A percentile compares a stretch with the other conserved stretches of the same genome.
Conservation (phyloP, 1,284 basidiomycete genomes). For the Wolfiporia cocos region DNA sequence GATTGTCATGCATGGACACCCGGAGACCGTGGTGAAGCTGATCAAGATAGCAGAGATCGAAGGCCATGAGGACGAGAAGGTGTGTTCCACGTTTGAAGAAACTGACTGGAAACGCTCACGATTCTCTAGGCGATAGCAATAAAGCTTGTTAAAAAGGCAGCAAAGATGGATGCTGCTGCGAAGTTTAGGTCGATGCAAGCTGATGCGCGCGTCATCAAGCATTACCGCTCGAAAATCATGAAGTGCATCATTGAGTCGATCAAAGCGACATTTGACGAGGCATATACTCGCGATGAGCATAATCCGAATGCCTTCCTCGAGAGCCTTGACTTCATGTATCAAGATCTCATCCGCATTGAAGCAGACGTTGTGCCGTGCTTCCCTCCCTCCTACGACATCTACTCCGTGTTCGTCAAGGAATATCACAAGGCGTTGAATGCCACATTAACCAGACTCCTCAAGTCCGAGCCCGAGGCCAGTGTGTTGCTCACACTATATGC, state of each 20-base stretch:
- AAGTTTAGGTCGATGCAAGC: slow-evolving; percentile 92
- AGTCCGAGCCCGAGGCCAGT: slow-evolving; percentile 80
- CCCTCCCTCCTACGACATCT: slow-evolving; percentile 88
- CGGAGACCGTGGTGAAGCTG: slow-evolving; percentile 84
- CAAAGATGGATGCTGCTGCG: slow-evolving; percentile 82
- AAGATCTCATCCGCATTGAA: slow-evolving; percentile 90
- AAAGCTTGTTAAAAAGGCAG: slow-evolving; percentile 89
- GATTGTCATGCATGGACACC: slow-evolving; percentile 75
- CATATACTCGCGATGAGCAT: slow-evolving; percentile 56
- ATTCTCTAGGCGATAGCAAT: slow-evolving; percentile 77
- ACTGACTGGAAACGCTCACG: too few relatives aligned
- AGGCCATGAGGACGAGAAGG: slow-evolving; percentile 92
- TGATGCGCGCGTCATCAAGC: slow-evolving; percentile 91
- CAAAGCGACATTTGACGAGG: slow-evolving; percentile 66
- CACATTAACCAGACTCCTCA: slow-evolving; percentile 68
- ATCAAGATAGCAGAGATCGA: slow-evolving; percentile 95
- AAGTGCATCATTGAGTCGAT: slow-evolving; percentile 81
- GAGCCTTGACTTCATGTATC: slow-evolving; percentile 86
- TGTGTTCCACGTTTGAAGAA: too few relatives aligned
- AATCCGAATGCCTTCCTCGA: slow-evolving; percentile 76
- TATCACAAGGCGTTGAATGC: slow-evolving; percentile 90
- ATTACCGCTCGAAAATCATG: slow-evolving; percentile 89
- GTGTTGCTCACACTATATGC: slow-evolving; percentile 83
- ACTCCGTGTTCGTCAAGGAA: slow-evolving; percentile 78
- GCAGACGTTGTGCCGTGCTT: slow-evolving; percentile 87